These are phyloP conservation scores for Hamamelis virginiana DNA, from an alignment of 164 flowering plant genomes.

Conservation along the genomic window DNA sequence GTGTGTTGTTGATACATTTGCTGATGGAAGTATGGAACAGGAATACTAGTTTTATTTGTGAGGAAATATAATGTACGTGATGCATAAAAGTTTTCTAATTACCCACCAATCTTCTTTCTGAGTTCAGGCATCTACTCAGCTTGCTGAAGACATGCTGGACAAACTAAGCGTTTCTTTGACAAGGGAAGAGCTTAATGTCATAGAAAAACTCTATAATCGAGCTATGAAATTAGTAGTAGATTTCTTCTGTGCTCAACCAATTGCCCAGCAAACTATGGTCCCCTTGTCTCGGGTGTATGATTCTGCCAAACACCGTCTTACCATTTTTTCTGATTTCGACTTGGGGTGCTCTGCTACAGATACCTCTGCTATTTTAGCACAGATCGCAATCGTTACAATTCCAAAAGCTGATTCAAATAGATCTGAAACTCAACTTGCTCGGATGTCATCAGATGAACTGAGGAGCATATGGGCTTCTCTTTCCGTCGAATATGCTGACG, in stretches of 20 bases:
- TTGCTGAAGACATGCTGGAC: conserved; percentile 85
- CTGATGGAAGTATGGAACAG: not conserved
- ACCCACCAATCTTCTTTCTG: conserved; percentile 22
- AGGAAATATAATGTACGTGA: too few species aligned
- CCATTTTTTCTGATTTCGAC: conserved; percentile 92
- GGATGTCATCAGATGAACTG: conserved; percentile 73
- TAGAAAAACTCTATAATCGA: conserved; percentile 87
- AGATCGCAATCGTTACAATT: conserved; percentile 83
- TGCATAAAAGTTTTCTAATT: not conserved
- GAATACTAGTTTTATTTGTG: not conserved
- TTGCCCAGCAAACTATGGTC: conserved; percentile 58
- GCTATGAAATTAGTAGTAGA: conserved; percentile 87
- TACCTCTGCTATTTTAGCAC: conserved; percentile 95
- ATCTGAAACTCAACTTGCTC: conserved; percentile 39
- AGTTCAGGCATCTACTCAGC: conserved; percentile 76
- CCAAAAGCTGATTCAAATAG: conserved; percentile 62
- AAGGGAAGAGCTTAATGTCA: conserved; percentile 87
- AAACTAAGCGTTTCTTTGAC: conserved; percentile 89
- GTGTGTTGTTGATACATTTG: conserved; percentile 4
- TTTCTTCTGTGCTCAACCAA: conserved; percentile 75
- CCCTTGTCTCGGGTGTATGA: conserved; percentile 62
- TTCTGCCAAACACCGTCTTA: conserved; percentile 45
- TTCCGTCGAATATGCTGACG: conserved; percentile 80
- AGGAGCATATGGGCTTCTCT: conserved; percentile 77
- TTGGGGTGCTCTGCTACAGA: conserved; percentile 91